These are phyloP conservation scores for Turnera subulata DNA, from an alignment of 345 rosid species.

Conservation along the genomic window DNA sequence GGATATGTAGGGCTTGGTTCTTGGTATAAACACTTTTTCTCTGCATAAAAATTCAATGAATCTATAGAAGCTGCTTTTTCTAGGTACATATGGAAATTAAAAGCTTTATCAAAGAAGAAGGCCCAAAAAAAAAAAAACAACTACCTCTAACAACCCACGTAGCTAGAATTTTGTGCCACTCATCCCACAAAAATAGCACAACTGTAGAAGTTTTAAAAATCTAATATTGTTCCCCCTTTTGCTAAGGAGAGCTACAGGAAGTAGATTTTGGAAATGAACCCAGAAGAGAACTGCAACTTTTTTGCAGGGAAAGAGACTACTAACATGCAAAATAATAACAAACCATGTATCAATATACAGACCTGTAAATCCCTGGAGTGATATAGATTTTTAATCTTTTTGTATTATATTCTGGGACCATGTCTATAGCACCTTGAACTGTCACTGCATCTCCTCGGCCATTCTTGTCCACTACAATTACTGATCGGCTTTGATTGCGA, in stretches of 20 bases:
- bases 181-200: constrained; percentile 31
- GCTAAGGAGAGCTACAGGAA: neutral
- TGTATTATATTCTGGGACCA: constrained; percentile 62
- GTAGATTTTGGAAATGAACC: too few species aligned
- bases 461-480: constrained; percentile 63
- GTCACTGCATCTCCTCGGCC: constrained; percentile 71
- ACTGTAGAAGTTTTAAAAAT: constrained; percentile 17
- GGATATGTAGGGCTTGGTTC: constrained; percentile 63
- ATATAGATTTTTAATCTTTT: constrained; percentile 70
- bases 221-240: neutral
- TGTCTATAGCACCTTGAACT: constrained; percentile 85
- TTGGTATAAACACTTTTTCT: constrained; percentile 72
- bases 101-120: too few species aligned
- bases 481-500: constrained; percentile 30
- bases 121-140: too few species aligned
- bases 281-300: too few species aligned
- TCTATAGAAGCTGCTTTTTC: too few species aligned
- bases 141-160: constrained; percentile 33
- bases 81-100: too few species aligned
- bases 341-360: neutral
- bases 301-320: neutral
- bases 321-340: neutral
- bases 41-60: constrained; percentile 48
- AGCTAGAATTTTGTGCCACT: constrained; percentile 28
- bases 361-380: constrained; percentile 91